Percentiles rank a stretch among this genome's conserved stretches.
phyloP scores from a whole-genome alignment of 2,329 filamentous ascomycete species.

The Pseudogymnoascus sp. region DNA sequence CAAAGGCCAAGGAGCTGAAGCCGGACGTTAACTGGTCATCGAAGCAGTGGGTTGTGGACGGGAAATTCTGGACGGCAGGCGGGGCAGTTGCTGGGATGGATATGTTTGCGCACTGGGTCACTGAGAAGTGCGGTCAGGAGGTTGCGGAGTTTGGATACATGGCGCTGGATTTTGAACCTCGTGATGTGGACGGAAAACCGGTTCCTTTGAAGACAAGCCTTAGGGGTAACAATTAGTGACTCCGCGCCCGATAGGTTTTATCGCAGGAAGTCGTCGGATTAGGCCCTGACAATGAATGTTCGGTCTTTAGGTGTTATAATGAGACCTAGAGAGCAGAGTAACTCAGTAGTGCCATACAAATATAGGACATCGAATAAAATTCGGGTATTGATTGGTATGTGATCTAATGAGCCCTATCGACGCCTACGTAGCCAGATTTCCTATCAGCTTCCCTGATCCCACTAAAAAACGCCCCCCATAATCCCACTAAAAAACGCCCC shows the following conservation, averaged over 20 bases:
- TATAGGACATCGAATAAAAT: neutral
- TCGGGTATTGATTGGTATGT: conserved; percentile 1
- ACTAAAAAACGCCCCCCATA: neutral
- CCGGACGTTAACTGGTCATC: conserved; percentile 39
- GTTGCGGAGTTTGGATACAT: conserved; percentile 15
- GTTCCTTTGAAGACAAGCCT: neutral
- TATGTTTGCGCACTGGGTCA: conserved; percentile 31
- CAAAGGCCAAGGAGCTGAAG: conserved; percentile 26
- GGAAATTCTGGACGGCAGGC: conserved; percentile 41
- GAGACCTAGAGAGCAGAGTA: neutral
- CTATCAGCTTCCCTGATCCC: neutral
- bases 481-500: neutral
- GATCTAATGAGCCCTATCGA: neutral
- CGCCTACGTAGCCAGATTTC: neutral
- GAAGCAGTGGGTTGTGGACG: conserved; percentile 40
- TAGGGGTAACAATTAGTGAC: neutral
- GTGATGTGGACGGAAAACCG: conserved; percentile 18
- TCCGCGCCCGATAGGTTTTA: neutral
- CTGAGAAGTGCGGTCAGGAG: conserved; percentile 20
- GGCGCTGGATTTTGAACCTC: conserved; percentile 23
- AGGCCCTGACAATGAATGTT: neutral
- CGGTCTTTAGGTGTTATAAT: neutral
- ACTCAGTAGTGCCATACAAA: neutral
- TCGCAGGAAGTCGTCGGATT: neutral
- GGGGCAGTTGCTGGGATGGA: conserved; percentile 47